phyloP scores from a whole-genome alignment of 257 asterid species.

The Knoxia roxburghii region DNA sequence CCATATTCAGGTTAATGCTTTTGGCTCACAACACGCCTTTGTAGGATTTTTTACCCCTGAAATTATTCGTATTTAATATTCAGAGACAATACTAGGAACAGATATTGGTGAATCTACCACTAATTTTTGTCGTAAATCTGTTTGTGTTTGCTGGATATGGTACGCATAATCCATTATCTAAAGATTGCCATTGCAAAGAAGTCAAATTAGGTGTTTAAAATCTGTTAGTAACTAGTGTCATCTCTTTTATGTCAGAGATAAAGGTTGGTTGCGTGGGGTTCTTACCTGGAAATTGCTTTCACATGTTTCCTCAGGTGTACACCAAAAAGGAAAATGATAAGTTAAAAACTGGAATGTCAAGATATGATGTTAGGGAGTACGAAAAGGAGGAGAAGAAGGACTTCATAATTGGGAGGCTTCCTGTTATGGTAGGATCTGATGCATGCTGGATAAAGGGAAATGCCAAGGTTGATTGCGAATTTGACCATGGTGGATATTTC shows the following conservation, averaged over 20 bases:
- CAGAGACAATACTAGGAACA: neutral
- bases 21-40: neutral
- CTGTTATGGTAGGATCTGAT: conserved; percentile 87
- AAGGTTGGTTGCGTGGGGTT: neutral
- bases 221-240: neutral
- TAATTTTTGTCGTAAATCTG: neutral
- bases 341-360: conserved; percentile 66
- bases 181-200: too few relatives aligned
- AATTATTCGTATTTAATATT: neutral
- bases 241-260: too few relatives aligned
- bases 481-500: conserved; percentile 90
- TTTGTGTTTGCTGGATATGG: neutral
- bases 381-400: conserved; percentile 33
- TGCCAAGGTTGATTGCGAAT: conserved; percentile 66
- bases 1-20: conserved; percentile 56
- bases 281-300: neutral
- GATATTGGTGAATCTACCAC: neutral
- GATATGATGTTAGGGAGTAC: conserved; percentile 38
- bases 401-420: conserved; percentile 63
- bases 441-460: conserved; percentile 56
- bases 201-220: too few relatives aligned
- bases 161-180: too few relatives aligned
- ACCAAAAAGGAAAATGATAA: conserved; percentile 66
- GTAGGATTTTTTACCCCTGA: neutral
- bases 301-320: conserved; percentile 36